Evolutionary conservation across 805 yeast genomes (phyloP), one percentile per base, ranked within the genome.

Genomic region (Myxozyma neglecta): DNA sequence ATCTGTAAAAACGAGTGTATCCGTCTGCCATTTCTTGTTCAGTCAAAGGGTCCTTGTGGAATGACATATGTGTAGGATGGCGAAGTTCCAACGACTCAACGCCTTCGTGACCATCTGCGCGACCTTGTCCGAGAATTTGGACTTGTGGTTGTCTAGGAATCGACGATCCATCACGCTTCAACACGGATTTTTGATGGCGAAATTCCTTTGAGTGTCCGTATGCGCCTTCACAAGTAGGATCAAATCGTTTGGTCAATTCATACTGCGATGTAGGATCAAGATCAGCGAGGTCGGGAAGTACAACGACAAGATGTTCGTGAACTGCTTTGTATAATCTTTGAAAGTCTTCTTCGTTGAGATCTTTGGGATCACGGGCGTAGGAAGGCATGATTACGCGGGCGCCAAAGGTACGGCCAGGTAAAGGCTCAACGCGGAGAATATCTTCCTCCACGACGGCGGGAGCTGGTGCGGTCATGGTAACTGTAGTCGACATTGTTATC

Each of bases 181-280:
- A 81, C 29, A 90, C 89, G 1, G 92, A 82, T 63, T 83, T 78
- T 56, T 79, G 76, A 64, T 86, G 85, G 65, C 87, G 83, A 73
- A 85, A 84, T 63, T 88, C 87, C 72, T 89, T 87, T 60, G 93
- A 92, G 70, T 90, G 97, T 37, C 97, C 97, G 70, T 90, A 90
- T 29, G 82, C 82, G 46, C 88, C 86, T n/a, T 70, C 70, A 59
- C 85, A 80, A 3, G 89, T 77, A 29, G 93, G 90, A 70, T 90
- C 97, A 71, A 90, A 87, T 69, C 88, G 82, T 62, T 86, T 82
- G 36, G 96, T 90, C 56, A 90, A 79, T 32, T 80, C 74, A 75
- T 87, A 89, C 75, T 90, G 97, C 1, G 92, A 85, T 59, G 82
- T 78, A 37, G 97, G 96, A 2, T 85, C 66, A 44, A 90, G 79